Percentiles rank a stretch among this genome's conserved stretches.
Evolutionary conservation across 306 rosid genomes (phyloP).

Genomic region (Vachellia pachyceras): DNA sequence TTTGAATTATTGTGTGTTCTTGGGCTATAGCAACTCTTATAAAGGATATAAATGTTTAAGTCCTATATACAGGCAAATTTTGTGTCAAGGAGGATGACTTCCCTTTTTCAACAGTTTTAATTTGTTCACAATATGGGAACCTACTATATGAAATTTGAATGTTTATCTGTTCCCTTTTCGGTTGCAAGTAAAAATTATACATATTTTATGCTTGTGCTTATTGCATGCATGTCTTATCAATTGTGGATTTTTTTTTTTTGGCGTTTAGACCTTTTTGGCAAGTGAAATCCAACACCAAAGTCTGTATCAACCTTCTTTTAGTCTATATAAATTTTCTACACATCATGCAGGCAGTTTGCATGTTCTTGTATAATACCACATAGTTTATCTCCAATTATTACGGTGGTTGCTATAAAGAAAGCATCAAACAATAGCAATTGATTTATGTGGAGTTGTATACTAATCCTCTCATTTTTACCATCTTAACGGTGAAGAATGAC

Average conservation of each 20-base stretch:
- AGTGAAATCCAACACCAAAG: conserved; percentile 6
- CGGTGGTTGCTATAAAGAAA: conserved; percentile 10
- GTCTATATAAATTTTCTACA: not conserved
- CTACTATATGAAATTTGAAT: not conserved
- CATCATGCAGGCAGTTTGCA: not conserved
- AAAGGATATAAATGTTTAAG: too few species aligned
- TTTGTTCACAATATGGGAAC: not conserved
- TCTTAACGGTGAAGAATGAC: conserved; percentile 61
- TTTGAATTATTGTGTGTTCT: too few species aligned
- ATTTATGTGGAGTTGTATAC: not conserved
- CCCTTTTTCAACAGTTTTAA: not conserved
- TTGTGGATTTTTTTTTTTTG: not conserved
- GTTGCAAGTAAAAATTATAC: not conserved
- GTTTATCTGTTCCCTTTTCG: conserved; percentile 18
- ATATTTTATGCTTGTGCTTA: not conserved
- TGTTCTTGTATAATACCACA: not conserved
- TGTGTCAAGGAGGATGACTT: too few species aligned
- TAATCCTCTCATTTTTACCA: conserved; percentile 8
- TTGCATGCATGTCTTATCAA: not conserved
- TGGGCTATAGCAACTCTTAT: too few species aligned
- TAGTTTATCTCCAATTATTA: not conserved
- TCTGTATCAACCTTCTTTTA: not conserved
- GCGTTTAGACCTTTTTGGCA: conserved; percentile 10
- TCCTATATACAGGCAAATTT: too few species aligned
- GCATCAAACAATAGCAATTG: not conserved